A percentile compares a stretch with the other conserved stretches of the same genome.
phyloP scores from a whole-genome alignment of 2,329 filamentous ascomycete species.

The Trichoderma gracile region DNA sequence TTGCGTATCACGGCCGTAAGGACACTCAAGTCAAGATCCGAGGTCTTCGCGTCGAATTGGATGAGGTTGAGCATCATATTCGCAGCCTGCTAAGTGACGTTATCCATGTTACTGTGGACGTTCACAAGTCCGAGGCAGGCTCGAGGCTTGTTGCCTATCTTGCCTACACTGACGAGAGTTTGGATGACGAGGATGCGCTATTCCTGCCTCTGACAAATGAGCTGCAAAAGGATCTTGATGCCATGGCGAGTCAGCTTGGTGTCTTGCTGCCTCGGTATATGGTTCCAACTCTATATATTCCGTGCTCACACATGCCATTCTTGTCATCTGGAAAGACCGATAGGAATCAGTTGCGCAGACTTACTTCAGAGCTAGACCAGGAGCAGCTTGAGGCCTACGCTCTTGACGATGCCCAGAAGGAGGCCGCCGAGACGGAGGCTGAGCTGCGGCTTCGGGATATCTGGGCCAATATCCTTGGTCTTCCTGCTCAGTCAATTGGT shows the following conservation, averaged over 20 bases:
- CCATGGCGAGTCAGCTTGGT: constrained; percentile 22
- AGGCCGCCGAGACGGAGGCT: not conserved
- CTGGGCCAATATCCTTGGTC: constrained; percentile 27
- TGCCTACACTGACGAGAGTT: not conserved
- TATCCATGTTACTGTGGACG: constrained; percentile 19
- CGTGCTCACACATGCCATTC: constrained; percentile 27
- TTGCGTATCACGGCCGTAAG: constrained; percentile 19
- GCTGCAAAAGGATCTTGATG: constrained; percentile 27
- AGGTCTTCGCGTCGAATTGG: constrained; percentile 4
- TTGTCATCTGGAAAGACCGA: constrained; percentile 28
- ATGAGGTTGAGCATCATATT: constrained; percentile 25
- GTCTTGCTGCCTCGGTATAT: constrained; percentile 29
- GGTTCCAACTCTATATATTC: constrained; percentile 29
- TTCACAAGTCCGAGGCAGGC: constrained; percentile 7
- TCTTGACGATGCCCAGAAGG: constrained; percentile 2
- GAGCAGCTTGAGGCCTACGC: constrained; percentile 3
- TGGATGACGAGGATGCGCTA: not conserved
- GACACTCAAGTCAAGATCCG: constrained; percentile 12
- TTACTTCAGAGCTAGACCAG: not conserved
- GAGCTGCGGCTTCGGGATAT: constrained; percentile 21
- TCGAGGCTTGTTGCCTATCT: constrained; percentile 10
- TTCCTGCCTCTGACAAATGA: constrained; percentile 24
- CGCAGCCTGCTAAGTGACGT: not conserved
- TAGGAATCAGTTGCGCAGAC: not conserved
- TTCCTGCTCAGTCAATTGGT: constrained; percentile 21